A percentile compares a stretch with the other conserved stretches of the same genome.
These are phyloP conservation scores for Cytospora paraplurivora DNA, from an alignment of 2,329 filamentous ascomycete genomes.

Conservation along the genomic window DNA sequence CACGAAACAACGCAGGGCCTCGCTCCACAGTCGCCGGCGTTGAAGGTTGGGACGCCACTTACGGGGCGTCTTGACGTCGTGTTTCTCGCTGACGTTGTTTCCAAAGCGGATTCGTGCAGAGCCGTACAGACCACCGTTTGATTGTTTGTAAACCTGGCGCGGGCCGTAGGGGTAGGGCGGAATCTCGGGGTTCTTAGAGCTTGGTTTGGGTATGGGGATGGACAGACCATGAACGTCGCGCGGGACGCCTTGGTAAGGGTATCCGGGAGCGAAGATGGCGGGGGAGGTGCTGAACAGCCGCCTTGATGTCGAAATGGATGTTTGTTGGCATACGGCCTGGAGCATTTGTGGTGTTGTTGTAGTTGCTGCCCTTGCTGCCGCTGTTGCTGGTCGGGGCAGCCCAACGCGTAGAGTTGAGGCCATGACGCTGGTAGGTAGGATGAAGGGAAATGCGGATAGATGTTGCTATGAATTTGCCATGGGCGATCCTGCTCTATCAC, in stretches of 20 bases:
- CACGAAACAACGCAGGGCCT: conserved; percentile 62
- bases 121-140: conserved; percentile 75
- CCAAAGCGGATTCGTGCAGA: conserved; percentile 72
- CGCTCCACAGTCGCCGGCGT: conserved; percentile 67
- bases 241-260: conserved; percentile 25
- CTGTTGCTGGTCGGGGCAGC: conserved; percentile 20
- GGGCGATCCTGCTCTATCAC: not conserved
- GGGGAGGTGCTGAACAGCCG: conserved; percentile 43
- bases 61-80: conserved; percentile 70
- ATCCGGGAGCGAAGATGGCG: conserved; percentile 34
- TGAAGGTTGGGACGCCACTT: conserved; percentile 76
- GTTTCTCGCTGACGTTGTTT: conserved; percentile 71
- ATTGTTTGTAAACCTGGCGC: conserved; percentile 74
- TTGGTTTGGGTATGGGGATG: conserved; percentile 48
- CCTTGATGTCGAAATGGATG: not conserved
- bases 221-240: conserved; percentile 13
- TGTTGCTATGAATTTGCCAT: conserved; percentile 7
- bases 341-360: conserved; percentile 2
- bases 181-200: conserved; percentile 46
- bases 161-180: conserved; percentile 74
- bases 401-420: conserved; percentile 22
- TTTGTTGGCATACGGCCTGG: conserved; percentile 1
- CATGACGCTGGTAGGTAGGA: conserved; percentile 7
- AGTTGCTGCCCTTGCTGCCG: not conserved
- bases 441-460: not conserved